These are phyloP conservation scores for Fusarium redolens DNA, from an alignment of 2,329 filamentous ascomycete genomes.

Conservation along the genomic window DNA sequence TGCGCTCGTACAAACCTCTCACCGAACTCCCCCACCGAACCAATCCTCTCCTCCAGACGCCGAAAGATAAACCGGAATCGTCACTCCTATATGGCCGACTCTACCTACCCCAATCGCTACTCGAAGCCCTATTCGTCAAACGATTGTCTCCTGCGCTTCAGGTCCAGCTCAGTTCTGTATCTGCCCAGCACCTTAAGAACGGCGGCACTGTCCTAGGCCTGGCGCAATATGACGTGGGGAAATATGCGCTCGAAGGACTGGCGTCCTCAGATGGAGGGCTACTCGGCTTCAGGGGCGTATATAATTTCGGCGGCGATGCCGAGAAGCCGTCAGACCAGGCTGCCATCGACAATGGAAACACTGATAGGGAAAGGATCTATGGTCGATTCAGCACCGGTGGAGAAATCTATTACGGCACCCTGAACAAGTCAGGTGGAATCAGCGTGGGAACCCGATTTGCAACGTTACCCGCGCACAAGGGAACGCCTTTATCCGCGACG, in stretches of 20 bases:
- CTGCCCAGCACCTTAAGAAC: slow-evolving; percentile 75
- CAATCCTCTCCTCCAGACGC: slow-evolving; percentile 38
- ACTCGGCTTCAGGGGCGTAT: slow-evolving; percentile 87
- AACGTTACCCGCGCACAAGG: slow-evolving; percentile 81
- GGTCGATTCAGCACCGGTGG: slow-evolving; percentile 91
- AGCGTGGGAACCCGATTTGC: slow-evolving; percentile 91
- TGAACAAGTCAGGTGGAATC: slow-evolving; percentile 94
- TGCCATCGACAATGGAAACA: slow-evolving; percentile 37
- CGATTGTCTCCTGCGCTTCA: slow-evolving; percentile 82
- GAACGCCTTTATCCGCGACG: slow-evolving; percentile 93
- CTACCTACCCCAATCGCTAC: slow-evolving; percentile 84
- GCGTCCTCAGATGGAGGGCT: slow-evolving; percentile 93
- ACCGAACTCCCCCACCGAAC: slow-evolving; percentile 64
- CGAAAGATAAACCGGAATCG: slow-evolving; percentile 54
- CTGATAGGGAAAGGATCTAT: slow-evolving; percentile 71
- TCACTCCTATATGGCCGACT: slow-evolving; percentile 80
- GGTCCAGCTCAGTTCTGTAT: slow-evolving; percentile 83
- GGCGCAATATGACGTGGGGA: slow-evolving; percentile 84
- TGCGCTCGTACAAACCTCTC: slow-evolving; percentile 85
- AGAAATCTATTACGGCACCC: slow-evolving; percentile 93
- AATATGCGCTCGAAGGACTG: slow-evolving; percentile 89
- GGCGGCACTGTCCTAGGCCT: slow-evolving; percentile 80
- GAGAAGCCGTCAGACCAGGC: slow-evolving; percentile 43
- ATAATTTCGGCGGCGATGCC: slow-evolving; percentile 89
- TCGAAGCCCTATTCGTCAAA: slow-evolving; percentile 87